Percentiles rank a stretch among this genome's conserved stretches.
phyloP scores from a whole-genome alignment of 345 rosid species.

The Gossypium anomalum region DNA sequence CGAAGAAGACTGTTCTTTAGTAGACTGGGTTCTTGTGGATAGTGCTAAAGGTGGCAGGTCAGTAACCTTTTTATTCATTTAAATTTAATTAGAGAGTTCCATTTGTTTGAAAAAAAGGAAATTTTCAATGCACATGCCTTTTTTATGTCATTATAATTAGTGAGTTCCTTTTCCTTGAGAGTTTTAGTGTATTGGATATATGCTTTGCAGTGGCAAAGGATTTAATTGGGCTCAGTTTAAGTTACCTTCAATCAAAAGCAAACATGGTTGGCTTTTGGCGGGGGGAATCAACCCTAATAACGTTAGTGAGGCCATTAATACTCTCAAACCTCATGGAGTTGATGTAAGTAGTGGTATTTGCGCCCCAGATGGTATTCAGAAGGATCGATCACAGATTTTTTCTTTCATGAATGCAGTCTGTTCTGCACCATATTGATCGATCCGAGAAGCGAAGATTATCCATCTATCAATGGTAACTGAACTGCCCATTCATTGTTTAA shows the following conservation, averaged over 20 bases:
- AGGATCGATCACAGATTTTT: slow-evolving; percentile 56
- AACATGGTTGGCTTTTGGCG: slow-evolving; percentile 79
- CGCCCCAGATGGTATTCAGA: slow-evolving; percentile 56
- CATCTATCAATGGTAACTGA: background rate
- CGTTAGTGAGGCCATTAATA: slow-evolving; percentile 56
- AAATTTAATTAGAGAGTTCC: background rate
- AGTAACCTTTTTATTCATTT: slow-evolving; percentile 7
- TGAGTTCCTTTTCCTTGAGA: no score
- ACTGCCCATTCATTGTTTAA: background rate
- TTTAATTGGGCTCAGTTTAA: slow-evolving; percentile 67
- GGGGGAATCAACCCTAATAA: slow-evolving; percentile 77
- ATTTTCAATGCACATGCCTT: background rate
- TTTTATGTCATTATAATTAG: no score
- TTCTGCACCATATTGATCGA: slow-evolving; percentile 40
- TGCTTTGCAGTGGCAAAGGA: slow-evolving; percentile 69
- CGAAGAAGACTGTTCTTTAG: slow-evolving; percentile 53
- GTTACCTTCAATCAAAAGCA: slow-evolving; percentile 68
- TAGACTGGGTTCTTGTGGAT: slow-evolving; percentile 88
- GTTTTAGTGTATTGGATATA: background rate
- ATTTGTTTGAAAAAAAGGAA: background rate
- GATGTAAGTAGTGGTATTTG: slow-evolving; percentile 93
- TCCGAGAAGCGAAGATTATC: background rate
- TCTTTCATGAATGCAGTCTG: slow-evolving; percentile 55
- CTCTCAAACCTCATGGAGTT: slow-evolving; percentile 62
- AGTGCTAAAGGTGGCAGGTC: slow-evolving; percentile 93